phyloP scores from a whole-genome alignment of 2,329 filamentous ascomycete species.

The Teratosphaeriaceae sp. region DNA sequence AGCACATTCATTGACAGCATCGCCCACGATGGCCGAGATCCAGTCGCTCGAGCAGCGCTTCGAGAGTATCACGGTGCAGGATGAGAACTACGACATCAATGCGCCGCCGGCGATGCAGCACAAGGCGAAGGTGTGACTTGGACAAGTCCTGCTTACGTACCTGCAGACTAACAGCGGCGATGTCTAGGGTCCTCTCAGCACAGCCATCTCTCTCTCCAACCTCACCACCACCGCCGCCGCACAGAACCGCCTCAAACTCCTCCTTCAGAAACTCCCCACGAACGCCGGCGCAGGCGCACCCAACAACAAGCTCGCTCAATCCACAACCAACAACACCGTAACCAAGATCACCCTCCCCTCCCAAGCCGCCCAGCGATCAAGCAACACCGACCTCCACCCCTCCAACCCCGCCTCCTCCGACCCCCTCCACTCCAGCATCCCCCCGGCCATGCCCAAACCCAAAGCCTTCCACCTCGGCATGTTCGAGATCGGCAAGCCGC shows the following conservation, averaged over 20 bases:
- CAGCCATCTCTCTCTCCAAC: constrained; percentile 42
- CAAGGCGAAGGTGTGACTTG: constrained; percentile 65
- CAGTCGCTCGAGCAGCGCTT: constrained; percentile 78
- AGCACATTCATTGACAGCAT: constrained; percentile 7
- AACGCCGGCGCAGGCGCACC: constrained; percentile 46
- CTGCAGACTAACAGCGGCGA: constrained; percentile 7
- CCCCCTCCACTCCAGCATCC: constrained; percentile 35
- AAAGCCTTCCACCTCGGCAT: constrained; percentile 77
- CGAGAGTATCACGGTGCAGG: constrained; percentile 81
- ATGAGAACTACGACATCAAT: constrained; percentile 66
- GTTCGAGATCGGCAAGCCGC: constrained; percentile 84
- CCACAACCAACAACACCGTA: constrained; percentile 45
- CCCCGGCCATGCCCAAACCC: constrained; percentile 20
- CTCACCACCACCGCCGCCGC: constrained; percentile 30
- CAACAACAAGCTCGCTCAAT: constrained; percentile 20
- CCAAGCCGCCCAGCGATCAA: constrained; percentile 50
- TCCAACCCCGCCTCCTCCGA: constrained; percentile 32
- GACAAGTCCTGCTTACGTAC: constrained; percentile 7
- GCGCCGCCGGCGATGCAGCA: constrained; percentile 51
- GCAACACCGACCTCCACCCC: constrained; percentile 24
- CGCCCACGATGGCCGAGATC: constrained; percentile 45
- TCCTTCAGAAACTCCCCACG: constrained; percentile 78
- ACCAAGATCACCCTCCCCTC: constrained; percentile 62
- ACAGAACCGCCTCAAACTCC: constrained; percentile 61
- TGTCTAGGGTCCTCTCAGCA: constrained; percentile 40